A percentile compares a stretch with the other conserved stretches of the same genome.
These are phyloP conservation scores for Russula foetens DNA, from an alignment of 768 basidiomycete genomes.

Conservation along the genomic window DNA sequence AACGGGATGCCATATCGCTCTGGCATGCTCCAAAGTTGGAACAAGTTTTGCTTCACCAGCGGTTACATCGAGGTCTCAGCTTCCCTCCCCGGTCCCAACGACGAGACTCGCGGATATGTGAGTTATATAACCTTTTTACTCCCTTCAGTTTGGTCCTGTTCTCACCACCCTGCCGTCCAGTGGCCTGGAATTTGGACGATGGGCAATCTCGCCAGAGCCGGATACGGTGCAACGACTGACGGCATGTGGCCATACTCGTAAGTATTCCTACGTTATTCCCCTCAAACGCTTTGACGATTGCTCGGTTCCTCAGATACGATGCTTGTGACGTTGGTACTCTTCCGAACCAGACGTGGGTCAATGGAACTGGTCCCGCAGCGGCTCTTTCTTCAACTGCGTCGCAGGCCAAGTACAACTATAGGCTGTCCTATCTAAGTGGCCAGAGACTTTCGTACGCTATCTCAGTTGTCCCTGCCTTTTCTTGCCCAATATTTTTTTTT, in stretches of 20 bases:
- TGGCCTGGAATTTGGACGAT: conserved; percentile 89
- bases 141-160: background rate
- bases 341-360: conserved; percentile 40
- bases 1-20: conserved; percentile 57
- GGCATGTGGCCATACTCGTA: conserved; percentile 81
- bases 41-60: conserved; percentile 80
- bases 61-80: conserved; percentile 66
- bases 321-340: conserved; percentile 53
- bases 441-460: conserved; percentile 59
- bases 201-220: conserved; percentile 81
- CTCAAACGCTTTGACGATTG: background rate
- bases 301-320: conserved; percentile 33
- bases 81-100: conserved; percentile 50
- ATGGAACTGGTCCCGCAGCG: conserved; percentile 49
- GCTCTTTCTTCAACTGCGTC: conserved; percentile 47
- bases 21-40: conserved; percentile 86
- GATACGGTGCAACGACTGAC: conserved; percentile 72
- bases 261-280: conserved; percentile 22
- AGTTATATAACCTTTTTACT: conserved; percentile 23
- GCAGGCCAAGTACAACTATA: conserved; percentile 42
- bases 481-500: background rate
- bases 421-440: conserved; percentile 69
- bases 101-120: conserved; percentile 41
- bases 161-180: conserved; percentile 26
- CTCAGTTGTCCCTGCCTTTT: background rate